These are phyloP conservation scores for Trametes meyenii DNA, from an alignment of 768 basidiomycete species.

Conservation along the genomic window DNA sequence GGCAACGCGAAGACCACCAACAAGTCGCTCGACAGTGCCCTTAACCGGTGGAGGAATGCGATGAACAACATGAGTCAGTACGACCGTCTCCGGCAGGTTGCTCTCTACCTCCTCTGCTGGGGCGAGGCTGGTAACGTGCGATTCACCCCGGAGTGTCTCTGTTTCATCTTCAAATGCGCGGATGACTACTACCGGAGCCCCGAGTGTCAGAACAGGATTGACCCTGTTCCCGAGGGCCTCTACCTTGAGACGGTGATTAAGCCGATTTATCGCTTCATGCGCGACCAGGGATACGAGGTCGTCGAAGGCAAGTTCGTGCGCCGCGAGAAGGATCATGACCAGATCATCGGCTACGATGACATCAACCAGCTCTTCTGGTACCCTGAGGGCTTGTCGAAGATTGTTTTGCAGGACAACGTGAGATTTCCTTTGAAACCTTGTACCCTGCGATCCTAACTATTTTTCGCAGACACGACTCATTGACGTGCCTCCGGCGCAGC, in stretches of 20 bases:
- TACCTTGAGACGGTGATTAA: constrained; percentile 92
- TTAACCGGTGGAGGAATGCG: constrained; percentile 94
- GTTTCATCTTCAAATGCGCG: constrained; percentile 99
- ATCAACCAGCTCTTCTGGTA: constrained; percentile 99
- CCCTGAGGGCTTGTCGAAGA: constrained; percentile 94
- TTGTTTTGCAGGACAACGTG: constrained; percentile 86
- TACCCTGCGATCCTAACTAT: neutral
- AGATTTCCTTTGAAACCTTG: constrained; percentile 30
- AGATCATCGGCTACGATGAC: constrained; percentile 99
- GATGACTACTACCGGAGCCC: constrained; percentile 99
- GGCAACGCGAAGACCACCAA: constrained; percentile 55
- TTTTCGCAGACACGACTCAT: constrained; percentile 78
- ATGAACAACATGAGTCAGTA: constrained; percentile 99
- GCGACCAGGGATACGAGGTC: constrained; percentile 97
- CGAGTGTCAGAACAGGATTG: constrained; percentile 93
- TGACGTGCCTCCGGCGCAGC: constrained; percentile 88
- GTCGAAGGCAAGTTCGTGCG: constrained; percentile 93
- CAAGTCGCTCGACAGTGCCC: constrained; percentile 91
- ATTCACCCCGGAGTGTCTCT: constrained; percentile 94
- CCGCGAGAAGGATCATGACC: constrained; percentile 91
- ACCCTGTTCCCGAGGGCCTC: constrained; percentile 92
- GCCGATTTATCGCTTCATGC: constrained; percentile 92
- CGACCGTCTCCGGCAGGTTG: constrained; percentile 94
- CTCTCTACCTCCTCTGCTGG: constrained; percentile 96
- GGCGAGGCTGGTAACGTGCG: constrained; percentile 97